phyloP scores from a whole-genome alignment of 305 asterid species.

The Plantago lanceolata region DNA sequence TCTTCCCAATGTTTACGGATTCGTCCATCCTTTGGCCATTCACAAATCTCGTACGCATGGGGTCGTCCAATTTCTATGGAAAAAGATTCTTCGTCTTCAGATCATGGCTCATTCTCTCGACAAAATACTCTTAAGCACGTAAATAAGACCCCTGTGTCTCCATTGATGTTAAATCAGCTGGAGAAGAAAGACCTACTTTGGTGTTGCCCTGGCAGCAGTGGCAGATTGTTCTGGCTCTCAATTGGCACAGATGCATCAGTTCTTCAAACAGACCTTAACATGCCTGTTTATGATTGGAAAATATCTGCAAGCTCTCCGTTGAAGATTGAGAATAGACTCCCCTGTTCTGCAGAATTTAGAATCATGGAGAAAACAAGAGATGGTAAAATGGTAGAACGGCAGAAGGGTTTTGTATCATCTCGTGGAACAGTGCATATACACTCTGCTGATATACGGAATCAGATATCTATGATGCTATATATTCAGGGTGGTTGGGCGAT shows the following conservation, averaged over 20 bases:
- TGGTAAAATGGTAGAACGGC: slow-evolving; percentile 75
- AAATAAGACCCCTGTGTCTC: slow-evolving; percentile 48
- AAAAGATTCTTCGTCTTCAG: slow-evolving; percentile 62
- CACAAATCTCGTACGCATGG: slow-evolving; percentile 70
- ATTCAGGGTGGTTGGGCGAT: slow-evolving; percentile 89
- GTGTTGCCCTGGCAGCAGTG: slow-evolving; percentile 75
- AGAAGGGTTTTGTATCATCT: slow-evolving; percentile 67
- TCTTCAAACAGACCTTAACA: slow-evolving; percentile 84
- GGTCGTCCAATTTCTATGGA: slow-evolving; percentile 73
- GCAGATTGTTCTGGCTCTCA: slow-evolving; percentile 80
- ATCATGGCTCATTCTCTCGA: slow-evolving; percentile 62
- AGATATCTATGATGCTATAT: slow-evolving; percentile 56
- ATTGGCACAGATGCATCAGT: slow-evolving; percentile 87
- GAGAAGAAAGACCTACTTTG: slow-evolving; percentile 90
- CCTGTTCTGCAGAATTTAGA: slow-evolving; percentile 72
- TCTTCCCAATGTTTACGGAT: slow-evolving; percentile 72
- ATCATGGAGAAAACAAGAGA: slow-evolving; percentile 74
- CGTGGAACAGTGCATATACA: slow-evolving; percentile 79
- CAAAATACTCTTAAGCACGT: slow-evolving; percentile 62
- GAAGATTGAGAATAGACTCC: slow-evolving; percentile 95
- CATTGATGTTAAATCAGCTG: slow-evolving; percentile 72
- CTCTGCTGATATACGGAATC: slow-evolving; percentile 89
- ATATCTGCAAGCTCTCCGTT: slow-evolving; percentile 84
- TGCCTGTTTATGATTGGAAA: slow-evolving; percentile 96
- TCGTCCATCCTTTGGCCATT: slow-evolving; percentile 67